Evolutionary conservation across 371 early-diverging fungal genomes (phyloP), one percentile per base, ranked within the genome.

Genomic region (Mortierella sp.): DNA sequence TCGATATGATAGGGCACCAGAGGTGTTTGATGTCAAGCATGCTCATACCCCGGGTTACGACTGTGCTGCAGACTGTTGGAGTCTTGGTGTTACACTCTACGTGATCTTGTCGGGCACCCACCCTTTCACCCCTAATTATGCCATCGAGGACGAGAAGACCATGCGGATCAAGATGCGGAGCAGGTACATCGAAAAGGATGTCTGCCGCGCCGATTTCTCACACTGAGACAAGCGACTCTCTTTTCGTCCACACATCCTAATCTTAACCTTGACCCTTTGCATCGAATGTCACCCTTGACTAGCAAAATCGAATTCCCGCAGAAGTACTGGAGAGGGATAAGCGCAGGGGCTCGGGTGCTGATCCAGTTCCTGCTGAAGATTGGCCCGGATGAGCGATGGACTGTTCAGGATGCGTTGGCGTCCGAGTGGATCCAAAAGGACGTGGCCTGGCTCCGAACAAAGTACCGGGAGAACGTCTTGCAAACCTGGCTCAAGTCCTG

Each of bases 1-100:
- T n/a, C 4, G n/a, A n/a, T 8, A 43, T 16, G 3, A 26, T 64
- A 84, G 85, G 85, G 91, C 91, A 16, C 91, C 91, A 31, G 91
- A 91, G 65, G 87, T 91, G 70, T 80, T 91, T 63, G 74, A 80
- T n/a, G 69, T 79, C 58, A 76, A 86, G 64, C 66, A 79, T 9
- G 78, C 79, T 4, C 66, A 87, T 22, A 69, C 73, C 22, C 40
- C 71, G 10, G 90, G 92, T 0, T 92, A 92, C 63, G 87, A 77
- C 13, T 80, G 79, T 16, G 73, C 85, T 1, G 91, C 91, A 16
- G 92, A 92, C 71, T 89, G 90, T 76, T 92, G 92, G 92, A 90
- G 91, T 47, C 61, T 91, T 9, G 92, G 92, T 37, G 87, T 92
- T 22, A 81, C 90, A 68, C 75, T 88, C 6, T 92, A 91, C 69